Conservation (phyloP, 371 early-diverging fungal genomes). For the Catenaria anguillulae region DNA sequence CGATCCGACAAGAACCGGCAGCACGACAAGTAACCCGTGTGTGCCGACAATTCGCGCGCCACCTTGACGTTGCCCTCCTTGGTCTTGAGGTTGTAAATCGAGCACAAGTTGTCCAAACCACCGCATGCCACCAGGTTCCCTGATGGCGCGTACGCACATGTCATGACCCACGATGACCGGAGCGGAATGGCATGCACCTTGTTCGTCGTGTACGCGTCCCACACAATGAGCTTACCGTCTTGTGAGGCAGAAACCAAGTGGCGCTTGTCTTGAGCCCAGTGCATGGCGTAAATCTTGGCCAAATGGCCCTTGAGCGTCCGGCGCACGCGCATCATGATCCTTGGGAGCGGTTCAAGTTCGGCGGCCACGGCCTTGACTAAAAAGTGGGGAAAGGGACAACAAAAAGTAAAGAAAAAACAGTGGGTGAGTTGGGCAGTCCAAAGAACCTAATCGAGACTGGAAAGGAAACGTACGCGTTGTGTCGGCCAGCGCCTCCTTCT, state of each 20-base stretch:
- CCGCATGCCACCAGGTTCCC: slow-evolving; percentile 97
- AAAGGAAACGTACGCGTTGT: slow-evolving; percentile 60
- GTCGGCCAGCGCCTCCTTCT: slow-evolving; percentile 81
- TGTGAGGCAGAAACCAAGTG: slow-evolving; percentile 95
- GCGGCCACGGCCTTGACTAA: slow-evolving; percentile 40
- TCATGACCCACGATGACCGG: slow-evolving; percentile 98
- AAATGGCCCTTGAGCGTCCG: slow-evolving; percentile 93
- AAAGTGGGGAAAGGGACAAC: background rate
- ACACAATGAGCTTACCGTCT: slow-evolving; percentile 96
- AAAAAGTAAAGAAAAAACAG: background rate
- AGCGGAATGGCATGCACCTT: slow-evolving; percentile 94
- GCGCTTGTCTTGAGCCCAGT: slow-evolving; percentile 88
- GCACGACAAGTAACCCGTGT: slow-evolving; percentile 92
- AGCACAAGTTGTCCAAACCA: slow-evolving; percentile 95
- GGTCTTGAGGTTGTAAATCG: slow-evolving; percentile 83
- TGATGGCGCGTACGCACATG: slow-evolving; percentile 95
- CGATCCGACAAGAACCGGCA: slow-evolving; percentile 88
- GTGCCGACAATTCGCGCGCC: slow-evolving; percentile 81
- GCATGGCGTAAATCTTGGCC: slow-evolving; percentile 98
- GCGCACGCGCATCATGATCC: slow-evolving; percentile 83
- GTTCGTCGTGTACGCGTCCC: slow-evolving; percentile 96
- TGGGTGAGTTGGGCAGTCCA: background rate
- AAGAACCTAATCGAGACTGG: background rate
- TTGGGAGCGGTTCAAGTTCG: slow-evolving; percentile 61
- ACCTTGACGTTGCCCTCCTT: slow-evolving; percentile 81